phyloP scores from a whole-genome alignment of 2,329 filamentous ascomycete species.

The Stagonosporopsis rhizophila region DNA sequence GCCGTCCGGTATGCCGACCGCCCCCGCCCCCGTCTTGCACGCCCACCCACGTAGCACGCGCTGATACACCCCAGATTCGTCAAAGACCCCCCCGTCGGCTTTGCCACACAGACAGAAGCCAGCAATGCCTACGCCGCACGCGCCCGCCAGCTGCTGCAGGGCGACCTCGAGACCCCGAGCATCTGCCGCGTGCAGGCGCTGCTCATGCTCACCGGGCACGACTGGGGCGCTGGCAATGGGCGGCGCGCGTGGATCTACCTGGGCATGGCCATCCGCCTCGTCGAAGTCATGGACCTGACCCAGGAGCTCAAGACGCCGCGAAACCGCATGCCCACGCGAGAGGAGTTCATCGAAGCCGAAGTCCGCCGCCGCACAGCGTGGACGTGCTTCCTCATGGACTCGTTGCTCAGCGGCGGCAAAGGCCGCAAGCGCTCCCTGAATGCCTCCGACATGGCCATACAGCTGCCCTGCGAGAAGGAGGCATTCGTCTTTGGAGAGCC shows the following conservation, averaged over 20 bases:
- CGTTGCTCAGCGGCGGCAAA: conserved; percentile 51
- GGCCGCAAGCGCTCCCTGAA: conserved; percentile 48
- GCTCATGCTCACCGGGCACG: conserved; percentile 55
- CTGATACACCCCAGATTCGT: conserved; percentile 41
- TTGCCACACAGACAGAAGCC: conserved; percentile 48
- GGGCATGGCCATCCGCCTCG: conserved; percentile 52
- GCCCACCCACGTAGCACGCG: too few species aligned
- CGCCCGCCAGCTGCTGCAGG: conserved; percentile 50
- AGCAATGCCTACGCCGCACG: conserved; percentile 53
- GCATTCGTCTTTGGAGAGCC: conserved; percentile 50
- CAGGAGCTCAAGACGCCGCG: conserved; percentile 44
- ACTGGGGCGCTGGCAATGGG: conserved; percentile 56
- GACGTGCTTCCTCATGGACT: conserved; percentile 55
- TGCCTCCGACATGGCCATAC: conserved; percentile 47
- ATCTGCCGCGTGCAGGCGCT: conserved; percentile 51
- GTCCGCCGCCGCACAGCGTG: conserved; percentile 51
- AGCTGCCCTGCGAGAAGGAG: conserved; percentile 51
- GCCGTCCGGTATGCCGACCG: conserved; percentile 44
- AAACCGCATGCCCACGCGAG: conserved; percentile 43
- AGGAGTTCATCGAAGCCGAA: conserved; percentile 52
- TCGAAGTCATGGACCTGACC: conserved; percentile 51
- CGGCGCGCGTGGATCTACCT: conserved; percentile 52
- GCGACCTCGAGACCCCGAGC: conserved; percentile 49
- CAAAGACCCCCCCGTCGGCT: conserved; percentile 46
- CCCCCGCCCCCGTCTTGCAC: too few species aligned